Base-by-base conservation (phyloP, 1,139 yeast genomes). In the Yamadazyma diddensiae region DNA sequence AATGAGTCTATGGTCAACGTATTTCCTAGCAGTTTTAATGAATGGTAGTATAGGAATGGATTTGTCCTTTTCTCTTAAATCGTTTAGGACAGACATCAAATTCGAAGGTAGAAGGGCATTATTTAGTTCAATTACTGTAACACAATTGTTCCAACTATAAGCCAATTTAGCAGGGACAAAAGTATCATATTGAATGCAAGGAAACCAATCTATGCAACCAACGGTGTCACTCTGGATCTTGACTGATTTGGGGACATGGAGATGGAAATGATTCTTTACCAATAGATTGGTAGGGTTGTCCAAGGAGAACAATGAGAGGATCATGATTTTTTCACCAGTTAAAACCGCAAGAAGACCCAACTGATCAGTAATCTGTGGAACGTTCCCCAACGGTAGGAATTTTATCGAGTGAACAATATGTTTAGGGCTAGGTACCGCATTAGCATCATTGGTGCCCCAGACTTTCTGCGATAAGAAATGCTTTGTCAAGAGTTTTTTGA, bases 271-370 rank as follows among this genome's bases (percentile, higher is more conserved):
- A 0, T 79, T 73, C 26, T 37, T 41, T 2, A 79, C 50, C 3
- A 55, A 42, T 5, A 48, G 25, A 23, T 50, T 44, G 27, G 50
- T 47, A 2, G 55, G 49, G 37, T 62, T 57, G 41, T 67, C 61
- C 31, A 69, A 53, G 0, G 87, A 82, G 3, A 67, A 49, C 1
- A 81, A 65, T 0, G 90, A 78, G 0, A 80, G 61, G 1, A 84
- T 65, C 6, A 68, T 60, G 30, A 85, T 46, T 4, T 68, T 58
- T 32, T 59, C 63, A 0, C 74, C 67, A 0, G 85, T 78, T 45
- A 83, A 65, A 3, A 82, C 59, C 0, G 92, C 86, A 15, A 81
- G 47, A 0, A 85, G 53, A 0, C 85, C 84, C 43, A 79, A 50
- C 1, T 62, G 53, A 46, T 82, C 88, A 3, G 78, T 67, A 4